phyloP scores from a whole-genome alignment of 257 asterid species.

The Fraxinus excelsior region DNA sequence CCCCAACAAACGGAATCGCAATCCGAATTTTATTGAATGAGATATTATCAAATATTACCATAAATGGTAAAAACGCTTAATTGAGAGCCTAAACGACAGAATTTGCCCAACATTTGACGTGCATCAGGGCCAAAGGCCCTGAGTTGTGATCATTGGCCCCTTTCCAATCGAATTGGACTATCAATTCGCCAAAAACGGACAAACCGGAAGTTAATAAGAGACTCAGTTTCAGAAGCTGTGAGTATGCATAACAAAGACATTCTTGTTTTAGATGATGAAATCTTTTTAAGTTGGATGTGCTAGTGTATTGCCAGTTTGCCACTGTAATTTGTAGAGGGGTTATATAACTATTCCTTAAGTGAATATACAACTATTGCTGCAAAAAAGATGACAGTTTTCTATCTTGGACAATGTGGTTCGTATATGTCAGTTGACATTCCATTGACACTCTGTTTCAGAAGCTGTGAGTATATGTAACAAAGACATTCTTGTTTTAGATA shows the following conservation, averaged over 20 bases:
- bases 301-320: not conserved
- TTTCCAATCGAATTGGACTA: too few species aligned
- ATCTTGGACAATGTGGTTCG: not conserved
- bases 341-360: not conserved
- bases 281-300: not conserved
- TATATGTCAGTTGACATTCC: conserved; percentile 23
- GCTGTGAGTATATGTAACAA: conserved; percentile 34
- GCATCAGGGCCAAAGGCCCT: too few species aligned
- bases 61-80: too few species aligned
- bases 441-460: conserved; percentile 39
- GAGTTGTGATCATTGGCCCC: too few species aligned
- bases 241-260: conserved; percentile 22
- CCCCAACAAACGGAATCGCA: too few species aligned
- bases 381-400: not conserved
- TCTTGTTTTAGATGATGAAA: not conserved
- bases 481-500: not conserved
- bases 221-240: conserved; percentile 48
- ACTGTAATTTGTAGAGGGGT: not conserved
- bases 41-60: too few species aligned
- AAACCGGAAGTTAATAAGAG: too few species aligned
- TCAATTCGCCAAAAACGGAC: too few species aligned
- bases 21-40: too few species aligned
- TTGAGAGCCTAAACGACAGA: too few species aligned
- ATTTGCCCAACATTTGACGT: too few species aligned
- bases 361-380: not conserved